Percentiles rank a stretch among this genome's conserved stretches.
Conservation (phyloP, 192 early-diverging fungal genomes). For the Backusella sp. region DNA sequence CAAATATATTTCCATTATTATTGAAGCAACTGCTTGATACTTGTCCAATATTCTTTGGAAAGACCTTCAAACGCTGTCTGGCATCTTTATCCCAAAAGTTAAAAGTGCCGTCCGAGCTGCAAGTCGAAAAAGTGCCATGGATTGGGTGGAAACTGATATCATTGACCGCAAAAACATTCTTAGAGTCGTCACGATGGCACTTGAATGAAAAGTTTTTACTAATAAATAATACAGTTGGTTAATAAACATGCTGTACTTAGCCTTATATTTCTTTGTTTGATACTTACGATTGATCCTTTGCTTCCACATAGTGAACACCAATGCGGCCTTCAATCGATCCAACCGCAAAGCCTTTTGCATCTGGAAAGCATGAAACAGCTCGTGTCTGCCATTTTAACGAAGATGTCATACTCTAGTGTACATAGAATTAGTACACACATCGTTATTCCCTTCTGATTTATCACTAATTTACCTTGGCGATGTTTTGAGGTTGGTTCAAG, state of each 20-base stretch:
- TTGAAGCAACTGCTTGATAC: conserved; percentile 72
- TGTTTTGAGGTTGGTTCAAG: conserved; percentile 59
- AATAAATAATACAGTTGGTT: not conserved
- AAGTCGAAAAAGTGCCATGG: conserved; percentile 87
- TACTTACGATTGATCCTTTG: conserved; percentile 54
- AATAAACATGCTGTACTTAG: not conserved
- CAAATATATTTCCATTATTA: conserved; percentile 83
- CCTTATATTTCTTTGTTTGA: not conserved
- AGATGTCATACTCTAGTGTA: conserved; percentile 38
- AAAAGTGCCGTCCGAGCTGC: conserved; percentile 81
- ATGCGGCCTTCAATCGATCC: conserved; percentile 95
- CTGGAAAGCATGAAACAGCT: conserved; percentile 74
- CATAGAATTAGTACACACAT: not conserved
- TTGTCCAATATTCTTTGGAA: conserved; percentile 60
- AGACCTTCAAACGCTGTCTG: conserved; percentile 79
- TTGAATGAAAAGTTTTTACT: conserved; percentile 87
- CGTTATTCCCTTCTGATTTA: not conserved
- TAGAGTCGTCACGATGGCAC: conserved; percentile 81
- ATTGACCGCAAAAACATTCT: conserved; percentile 66
- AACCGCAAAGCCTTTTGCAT: conserved; percentile 79
- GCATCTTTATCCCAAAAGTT: conserved; percentile 96
- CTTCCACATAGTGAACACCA: conserved; percentile 91
- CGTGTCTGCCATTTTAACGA: conserved; percentile 86
- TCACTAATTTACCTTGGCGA: conserved; percentile 57
- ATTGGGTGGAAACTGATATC: conserved; percentile 73